These are phyloP conservation scores for Lichenothelia convexa DNA, from an alignment of 495 filamentous ascomycete genomes.

Conservation along the genomic window DNA sequence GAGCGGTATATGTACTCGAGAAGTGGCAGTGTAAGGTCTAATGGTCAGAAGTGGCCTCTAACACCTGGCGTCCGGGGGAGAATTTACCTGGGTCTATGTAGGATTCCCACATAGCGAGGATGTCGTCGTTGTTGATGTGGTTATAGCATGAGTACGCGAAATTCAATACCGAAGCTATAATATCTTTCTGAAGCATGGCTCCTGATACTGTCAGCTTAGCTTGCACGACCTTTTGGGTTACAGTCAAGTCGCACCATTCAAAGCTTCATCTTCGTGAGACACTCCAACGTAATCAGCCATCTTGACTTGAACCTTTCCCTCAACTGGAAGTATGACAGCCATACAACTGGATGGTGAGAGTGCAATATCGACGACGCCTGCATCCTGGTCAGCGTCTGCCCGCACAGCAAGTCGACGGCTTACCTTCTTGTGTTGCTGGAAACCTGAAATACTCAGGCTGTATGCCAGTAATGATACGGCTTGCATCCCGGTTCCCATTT, in stretches of 20 bases:
- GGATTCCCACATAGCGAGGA: slow-evolving; percentile 30
- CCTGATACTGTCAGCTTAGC: background rate
- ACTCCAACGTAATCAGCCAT: slow-evolving; percentile 33
- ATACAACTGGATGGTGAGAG: slow-evolving; percentile 62
- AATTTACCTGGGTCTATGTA: background rate
- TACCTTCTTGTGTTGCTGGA: slow-evolving; percentile 29
- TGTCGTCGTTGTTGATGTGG: slow-evolving; percentile 51
- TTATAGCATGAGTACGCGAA: slow-evolving; percentile 36
- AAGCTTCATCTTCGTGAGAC: slow-evolving; percentile 4
- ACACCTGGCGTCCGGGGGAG: background rate
- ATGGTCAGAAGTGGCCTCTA: slow-evolving; percentile 17
- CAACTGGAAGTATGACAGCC: slow-evolving; percentile 42
- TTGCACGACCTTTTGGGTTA: background rate
- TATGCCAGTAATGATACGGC: slow-evolving; percentile 44
- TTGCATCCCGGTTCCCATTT: slow-evolving; percentile 38
- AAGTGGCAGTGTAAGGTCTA: slow-evolving; percentile 19
- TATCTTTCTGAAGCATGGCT: slow-evolving; percentile 14
- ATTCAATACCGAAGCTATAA: slow-evolving; percentile 41
- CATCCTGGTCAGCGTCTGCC: background rate
- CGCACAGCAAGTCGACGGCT: slow-evolving; percentile 5
- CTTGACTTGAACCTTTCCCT: slow-evolving; percentile 45
- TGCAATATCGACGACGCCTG: slow-evolving; percentile 22
- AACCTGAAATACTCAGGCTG: slow-evolving; percentile 66
- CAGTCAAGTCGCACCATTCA: background rate
- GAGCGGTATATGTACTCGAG: slow-evolving; percentile 27